phyloP scores from a whole-genome alignment of 306 rosid genomes.

The Acacia melanoxylon region DNA sequence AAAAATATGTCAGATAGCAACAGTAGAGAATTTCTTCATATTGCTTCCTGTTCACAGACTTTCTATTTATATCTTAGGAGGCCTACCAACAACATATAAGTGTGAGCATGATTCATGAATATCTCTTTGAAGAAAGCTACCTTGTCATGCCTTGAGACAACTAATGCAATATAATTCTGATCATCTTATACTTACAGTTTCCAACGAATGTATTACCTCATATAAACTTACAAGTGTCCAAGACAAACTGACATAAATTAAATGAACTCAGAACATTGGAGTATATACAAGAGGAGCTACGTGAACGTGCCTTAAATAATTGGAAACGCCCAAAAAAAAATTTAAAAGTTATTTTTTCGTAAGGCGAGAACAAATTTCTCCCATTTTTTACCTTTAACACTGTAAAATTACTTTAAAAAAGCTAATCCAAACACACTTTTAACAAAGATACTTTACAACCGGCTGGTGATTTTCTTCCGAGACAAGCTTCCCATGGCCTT shows the following conservation, averaged over 20 bases:
- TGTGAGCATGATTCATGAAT: neutral
- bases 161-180: neutral
- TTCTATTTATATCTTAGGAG: neutral
- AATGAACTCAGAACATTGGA: too few species aligned
- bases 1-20: neutral
- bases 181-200: neutral
- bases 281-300: neutral
- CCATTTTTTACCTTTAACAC: too few species aligned
- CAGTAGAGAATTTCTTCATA: neutral
- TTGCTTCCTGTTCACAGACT: neutral
- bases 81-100: neutral
- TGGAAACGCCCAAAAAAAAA: neutral
- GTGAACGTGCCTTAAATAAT: neutral
- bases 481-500: slow-evolving; percentile 76
- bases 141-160: neutral
- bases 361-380: rapidly evolving
- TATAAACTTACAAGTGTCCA: too few species aligned
- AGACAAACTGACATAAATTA: too few species aligned
- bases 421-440: too few species aligned
- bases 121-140: neutral
- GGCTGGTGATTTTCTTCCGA: slow-evolving; percentile 44
- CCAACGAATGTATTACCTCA: neutral
- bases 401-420: too few species aligned
- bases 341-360: too few species aligned
- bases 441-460: slow-evolving; percentile 30